Conservation (phyloP, 2,329 filamentous ascomycete species). For the Trichoderma semiorbis region DNA sequence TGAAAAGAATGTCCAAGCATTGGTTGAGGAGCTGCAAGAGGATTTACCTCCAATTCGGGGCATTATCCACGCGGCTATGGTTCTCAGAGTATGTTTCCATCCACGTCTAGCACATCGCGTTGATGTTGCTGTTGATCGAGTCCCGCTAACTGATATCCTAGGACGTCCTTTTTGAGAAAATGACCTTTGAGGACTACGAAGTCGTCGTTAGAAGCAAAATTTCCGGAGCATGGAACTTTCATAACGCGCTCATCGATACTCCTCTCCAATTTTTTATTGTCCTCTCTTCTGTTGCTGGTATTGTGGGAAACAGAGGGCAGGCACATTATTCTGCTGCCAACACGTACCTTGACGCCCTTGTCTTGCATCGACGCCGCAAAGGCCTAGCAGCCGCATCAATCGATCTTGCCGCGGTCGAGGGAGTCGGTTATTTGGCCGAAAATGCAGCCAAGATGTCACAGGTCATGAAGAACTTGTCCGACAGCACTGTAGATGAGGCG, state of each 20-base stretch:
- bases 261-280: constrained; percentile 52
- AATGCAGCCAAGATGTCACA: constrained; percentile 42
- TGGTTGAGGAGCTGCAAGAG: constrained; percentile 24
- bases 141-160: constrained; percentile 18
- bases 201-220: constrained; percentile 51
- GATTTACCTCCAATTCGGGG: constrained; percentile 39
- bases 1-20: constrained; percentile 26
- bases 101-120: neutral
- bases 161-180: constrained; percentile 51
- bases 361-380: constrained; percentile 35
- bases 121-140: neutral
- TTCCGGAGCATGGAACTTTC: constrained; percentile 52
- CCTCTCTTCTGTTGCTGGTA: constrained; percentile 51
- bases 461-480: constrained; percentile 46
- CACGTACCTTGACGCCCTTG: constrained; percentile 37
- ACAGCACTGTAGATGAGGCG: constrained; percentile 48
- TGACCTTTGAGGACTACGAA: constrained; percentile 47
- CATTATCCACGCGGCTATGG: constrained; percentile 45
- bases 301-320: constrained; percentile 50
- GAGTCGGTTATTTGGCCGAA: constrained; percentile 49
- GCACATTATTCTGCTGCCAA: constrained; percentile 52
- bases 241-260: constrained; percentile 39
- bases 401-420: constrained; percentile 50
- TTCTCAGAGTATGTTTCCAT: constrained; percentile 30
- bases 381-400: constrained; percentile 46